Percentiles rank a stretch among this genome's conserved stretches.
These are phyloP conservation scores for Malassezia yamatoensis DNA, from an alignment of 1,284 basidiomycete genomes.

Conservation along the genomic window DNA sequence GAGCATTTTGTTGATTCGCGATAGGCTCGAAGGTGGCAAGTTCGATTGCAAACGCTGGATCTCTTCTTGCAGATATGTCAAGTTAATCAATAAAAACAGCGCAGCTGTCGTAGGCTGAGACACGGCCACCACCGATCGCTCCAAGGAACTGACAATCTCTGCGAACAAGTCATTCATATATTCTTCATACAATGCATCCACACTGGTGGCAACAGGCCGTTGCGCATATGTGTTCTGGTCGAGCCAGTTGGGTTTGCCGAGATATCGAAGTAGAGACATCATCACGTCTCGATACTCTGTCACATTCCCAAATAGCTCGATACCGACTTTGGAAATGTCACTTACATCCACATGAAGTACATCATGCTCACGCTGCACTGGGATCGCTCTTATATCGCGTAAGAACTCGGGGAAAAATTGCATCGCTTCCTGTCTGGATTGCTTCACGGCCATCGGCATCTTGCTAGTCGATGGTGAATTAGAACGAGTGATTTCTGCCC, in stretches of 20 bases:
- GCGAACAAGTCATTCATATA: conserved; percentile 8
- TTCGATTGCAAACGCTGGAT: not conserved
- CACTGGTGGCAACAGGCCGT: not conserved
- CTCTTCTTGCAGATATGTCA: conserved; percentile 7
- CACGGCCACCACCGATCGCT: conserved; percentile 9
- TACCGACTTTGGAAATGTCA: conserved; percentile 36
- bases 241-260: conserved; percentile 21
- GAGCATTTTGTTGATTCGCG: not conserved
- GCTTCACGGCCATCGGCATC: conserved; percentile 19
- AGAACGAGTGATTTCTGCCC: conserved; percentile 8
- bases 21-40: not conserved
- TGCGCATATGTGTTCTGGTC: not conserved
- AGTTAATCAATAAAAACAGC: conserved; percentile 16
- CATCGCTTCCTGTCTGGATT: conserved; percentile 26
- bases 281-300: conserved; percentile 38
- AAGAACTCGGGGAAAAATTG: conserved; percentile 40
- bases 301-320: conserved; percentile 31
- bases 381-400: conserved; percentile 41
- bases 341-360: conserved; percentile 38
- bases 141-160: conserved; percentile 7
- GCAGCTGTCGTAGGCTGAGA: conserved; percentile 13
- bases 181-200: conserved; percentile 1
- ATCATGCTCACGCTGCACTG: conserved; percentile 30
- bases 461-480: conserved; percentile 16
- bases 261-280: conserved; percentile 25